A percentile compares a stretch with the other conserved stretches of the same genome.
Conservation (phyloP, 73 alveolate species). For the Stentor coeruleus region DNA sequence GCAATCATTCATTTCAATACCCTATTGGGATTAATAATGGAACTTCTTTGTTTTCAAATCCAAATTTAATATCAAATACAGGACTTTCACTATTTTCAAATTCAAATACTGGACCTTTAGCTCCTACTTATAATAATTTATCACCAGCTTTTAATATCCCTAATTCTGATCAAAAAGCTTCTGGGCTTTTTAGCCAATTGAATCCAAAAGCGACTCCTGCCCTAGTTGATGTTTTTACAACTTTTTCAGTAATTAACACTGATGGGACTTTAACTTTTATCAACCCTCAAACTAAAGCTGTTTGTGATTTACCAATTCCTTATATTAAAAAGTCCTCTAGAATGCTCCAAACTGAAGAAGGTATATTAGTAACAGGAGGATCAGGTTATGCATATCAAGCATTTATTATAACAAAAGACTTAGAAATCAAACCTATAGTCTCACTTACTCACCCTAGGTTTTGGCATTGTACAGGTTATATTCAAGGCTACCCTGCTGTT, state of each 20-base stretch:
- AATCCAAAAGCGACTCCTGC: too few species aligned
- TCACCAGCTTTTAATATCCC: too few species aligned
- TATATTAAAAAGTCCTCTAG: not conserved
- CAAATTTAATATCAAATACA: too few species aligned
- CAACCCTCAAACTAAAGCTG: not conserved
- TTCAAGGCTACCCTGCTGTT: not conserved
- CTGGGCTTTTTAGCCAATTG: too few species aligned
- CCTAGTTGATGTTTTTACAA: not conserved
- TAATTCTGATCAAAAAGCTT: too few species aligned
- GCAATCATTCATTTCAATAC: too few species aligned
- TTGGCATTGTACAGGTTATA: not conserved
- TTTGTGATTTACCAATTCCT: not conserved
- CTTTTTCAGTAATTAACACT: not conserved
- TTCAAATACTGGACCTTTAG: too few species aligned
- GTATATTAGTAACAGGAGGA: not conserved
- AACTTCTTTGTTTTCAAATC: too few species aligned
- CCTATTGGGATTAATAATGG: too few species aligned
- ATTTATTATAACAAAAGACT: not conserved
- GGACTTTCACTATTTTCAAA: too few species aligned
- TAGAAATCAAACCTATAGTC: not conserved
- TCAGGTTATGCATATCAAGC: not conserved
- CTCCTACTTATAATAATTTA: too few species aligned
- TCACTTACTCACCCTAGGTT: not conserved
- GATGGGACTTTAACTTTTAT: not conserved
- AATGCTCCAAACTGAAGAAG: not conserved